Evolutionary conservation across 2,329 filamentous ascomycete genomes (phyloP), one percentile per base, ranked within the genome.

Genomic region (Ophiocordyceps unilateralis): DNA sequence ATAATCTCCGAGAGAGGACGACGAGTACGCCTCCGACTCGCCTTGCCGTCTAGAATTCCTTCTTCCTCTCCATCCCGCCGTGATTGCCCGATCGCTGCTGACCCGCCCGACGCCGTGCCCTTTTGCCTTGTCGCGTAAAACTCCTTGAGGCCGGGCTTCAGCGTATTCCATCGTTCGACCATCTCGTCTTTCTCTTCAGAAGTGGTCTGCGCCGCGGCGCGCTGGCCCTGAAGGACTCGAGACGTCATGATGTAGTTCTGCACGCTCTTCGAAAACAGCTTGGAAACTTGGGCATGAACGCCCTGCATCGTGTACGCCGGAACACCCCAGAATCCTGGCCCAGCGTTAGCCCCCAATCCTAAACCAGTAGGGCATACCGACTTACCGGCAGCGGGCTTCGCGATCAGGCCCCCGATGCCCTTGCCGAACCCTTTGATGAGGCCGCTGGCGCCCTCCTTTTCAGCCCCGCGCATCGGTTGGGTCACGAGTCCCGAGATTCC

Each of bases 241-340:
- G 84, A 82, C 1, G 83, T 75, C 39, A 86, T 75, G 49, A 93
- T 84, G 55, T 89, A 89, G 50, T 83, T 86, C 41, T 83, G 69
- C 17, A 85, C 76, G 47, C 76, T 83, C 39, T 72, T 76, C 21
- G 79, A 76, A 50, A 85, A 81, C 39, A 72, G 61, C 48, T 81
- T 85, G 47, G 78, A 71, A 43, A 91, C 69, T 56, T 89, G 81
- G 36, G 83, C 82, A 52, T 89, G 78, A 1, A 91, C 68, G 2
- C 87, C 87, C 56, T 88, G 83, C 68, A 88, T 81, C 4, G 83
- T 74, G 54, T 91, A 93, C 5, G 81, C 87, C 0, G 85, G 83
- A 4, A 93, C 60, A 1, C 75, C 74, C 74, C 76, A 83, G 15
- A 83, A 58, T 6, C 71, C 77, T 70, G 45, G 22, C 39, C 5